Evolutionary conservation across 2,329 filamentous ascomycete species (phyloP).

Genomic region (Botrytis cinerea): DNA sequence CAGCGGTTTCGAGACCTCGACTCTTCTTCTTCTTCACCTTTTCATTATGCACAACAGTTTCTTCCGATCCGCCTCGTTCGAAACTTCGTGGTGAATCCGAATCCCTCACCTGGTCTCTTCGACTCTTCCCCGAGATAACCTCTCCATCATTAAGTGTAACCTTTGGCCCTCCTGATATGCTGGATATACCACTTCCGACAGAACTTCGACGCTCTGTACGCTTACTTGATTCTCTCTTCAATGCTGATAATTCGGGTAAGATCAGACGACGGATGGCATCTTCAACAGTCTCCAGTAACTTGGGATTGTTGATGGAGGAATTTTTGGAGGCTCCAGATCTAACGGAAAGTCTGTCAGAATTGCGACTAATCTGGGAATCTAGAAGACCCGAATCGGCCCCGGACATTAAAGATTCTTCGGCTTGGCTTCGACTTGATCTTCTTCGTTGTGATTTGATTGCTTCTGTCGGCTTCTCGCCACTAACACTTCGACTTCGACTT

Average conservation of each 20-base stretch:
- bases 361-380: conserved; percentile 56
- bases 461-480: conserved; percentile 48
- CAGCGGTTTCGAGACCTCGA: conserved; percentile 37
- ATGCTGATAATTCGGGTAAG: conserved; percentile 83
- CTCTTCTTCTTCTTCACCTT: conserved; percentile 43
- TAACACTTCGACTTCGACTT: conserved; percentile 50
- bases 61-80: conserved; percentile 49
- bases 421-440: conserved; percentile 51
- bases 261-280: conserved; percentile 74
- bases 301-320: conserved; percentile 72
- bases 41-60: conserved; percentile 53
- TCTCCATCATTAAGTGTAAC: conserved; percentile 60
- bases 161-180: conserved; percentile 58
- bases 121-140: conserved; percentile 54
- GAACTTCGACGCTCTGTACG: conserved; percentile 49
- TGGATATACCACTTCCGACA: conserved; percentile 50
- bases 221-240: conserved; percentile 87
- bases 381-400: conserved; percentile 57
- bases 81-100: conserved; percentile 37
- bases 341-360: conserved; percentile 60
- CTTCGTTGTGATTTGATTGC: conserved; percentile 49
- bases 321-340: conserved; percentile 54
- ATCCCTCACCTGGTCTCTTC: conserved; percentile 47
- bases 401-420: conserved; percentile 49
- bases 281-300: conserved; percentile 70